Base-by-base conservation (phyloP, 2,329 filamentous ascomycete species). In the Sphaceloma murrayae region DNA sequence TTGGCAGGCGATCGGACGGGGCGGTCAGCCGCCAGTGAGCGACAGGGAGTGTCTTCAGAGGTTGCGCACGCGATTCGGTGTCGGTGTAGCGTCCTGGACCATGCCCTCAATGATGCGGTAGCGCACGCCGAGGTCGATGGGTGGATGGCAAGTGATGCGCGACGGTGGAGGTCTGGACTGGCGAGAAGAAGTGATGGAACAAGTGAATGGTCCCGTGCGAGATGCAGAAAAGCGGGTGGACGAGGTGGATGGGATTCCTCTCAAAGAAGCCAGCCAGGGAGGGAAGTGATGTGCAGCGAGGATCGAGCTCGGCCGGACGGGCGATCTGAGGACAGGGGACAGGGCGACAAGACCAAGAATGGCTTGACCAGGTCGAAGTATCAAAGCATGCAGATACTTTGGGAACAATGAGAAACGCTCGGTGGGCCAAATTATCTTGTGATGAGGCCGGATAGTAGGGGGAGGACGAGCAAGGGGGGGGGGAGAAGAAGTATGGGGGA, bases 71-170 rank as follows among this genome's bases (percentile, higher is more conserved):
- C 36, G 27, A 40, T 6, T 7, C 7, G 24, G 6, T 29, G 10
- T 29, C 36, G 36, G 36, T 6, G 4, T 16, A 17, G 14, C 17
- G 17, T 22, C 36, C 19, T 17, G 22, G 17, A 40, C 16, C 36
- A 40, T 40, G 17, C 36, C 36, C 36, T 30, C 36, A 11, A 4
- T 40, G 10, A 4, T 40, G 10, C 21, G 14, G 30, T 26, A 10
- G 10, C 11, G 36, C 11, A 19, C 16, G 24, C 16, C 36, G 36
- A 40, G 26, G 22, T 24, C 19, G 17, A 26, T 16, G 91, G 44
- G 96, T 98, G 62, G 80, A 81, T 56, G 76, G 86, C 43, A 91
- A 98, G 64, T 78, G 91, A 51, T 89, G 95, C 65, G 67, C 94
- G 50, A 91, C 91, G 16, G 85, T 86, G 71, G 78, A 86, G 47